phyloP scores from a whole-genome alignment of 805 yeast species.

The Yarrowia porcina region DNA sequence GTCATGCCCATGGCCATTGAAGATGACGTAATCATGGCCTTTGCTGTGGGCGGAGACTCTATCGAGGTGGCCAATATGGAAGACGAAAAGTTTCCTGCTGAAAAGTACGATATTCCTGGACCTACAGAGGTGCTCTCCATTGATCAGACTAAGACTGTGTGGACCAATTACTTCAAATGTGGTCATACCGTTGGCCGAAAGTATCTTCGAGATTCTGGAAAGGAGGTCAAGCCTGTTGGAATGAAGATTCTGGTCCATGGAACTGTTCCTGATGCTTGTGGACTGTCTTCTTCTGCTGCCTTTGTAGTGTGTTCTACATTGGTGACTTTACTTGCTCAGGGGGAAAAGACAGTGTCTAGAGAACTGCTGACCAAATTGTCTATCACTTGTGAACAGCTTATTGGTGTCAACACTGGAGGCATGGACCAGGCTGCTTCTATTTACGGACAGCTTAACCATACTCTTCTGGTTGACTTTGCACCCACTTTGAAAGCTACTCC shows the following conservation, averaged over 20 bases:
- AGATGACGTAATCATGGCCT: conserved; percentile 55
- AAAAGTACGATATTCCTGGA: conserved; percentile 27
- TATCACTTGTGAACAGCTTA: conserved; percentile 63
- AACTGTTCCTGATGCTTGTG: conserved; percentile 69
- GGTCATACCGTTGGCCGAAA: conserved; percentile 59
- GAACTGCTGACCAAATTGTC: conserved; percentile 56
- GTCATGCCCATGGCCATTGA: conserved; percentile 74
- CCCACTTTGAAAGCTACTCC: conserved; percentile 57
- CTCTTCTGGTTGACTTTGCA: conserved; percentile 56
- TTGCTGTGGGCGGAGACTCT: conserved; percentile 29
- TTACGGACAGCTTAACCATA: conserved; percentile 57
- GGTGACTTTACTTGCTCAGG: conserved; percentile 53
- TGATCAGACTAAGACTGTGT: conserved; percentile 49
- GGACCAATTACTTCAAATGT: conserved; percentile 71
- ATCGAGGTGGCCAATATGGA: conserved; percentile 40
- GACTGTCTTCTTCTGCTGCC: conserved; percentile 69
- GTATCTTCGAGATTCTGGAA: conserved; percentile 32
- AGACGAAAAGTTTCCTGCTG: conserved; percentile 34
- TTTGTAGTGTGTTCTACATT: conserved; percentile 63
- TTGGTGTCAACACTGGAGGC: conserved; percentile 77
- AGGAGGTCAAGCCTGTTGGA: conserved; percentile 34
- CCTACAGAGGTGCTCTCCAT: conserved; percentile 40
- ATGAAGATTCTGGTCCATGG: conserved; percentile 57
- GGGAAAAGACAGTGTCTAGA: conserved; percentile 45
- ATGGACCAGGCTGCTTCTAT: conserved; percentile 75